Base-by-base conservation (phyloP, 495 filamentous ascomycete genomes). In the Staphylotrichum longicolle region DNA sequence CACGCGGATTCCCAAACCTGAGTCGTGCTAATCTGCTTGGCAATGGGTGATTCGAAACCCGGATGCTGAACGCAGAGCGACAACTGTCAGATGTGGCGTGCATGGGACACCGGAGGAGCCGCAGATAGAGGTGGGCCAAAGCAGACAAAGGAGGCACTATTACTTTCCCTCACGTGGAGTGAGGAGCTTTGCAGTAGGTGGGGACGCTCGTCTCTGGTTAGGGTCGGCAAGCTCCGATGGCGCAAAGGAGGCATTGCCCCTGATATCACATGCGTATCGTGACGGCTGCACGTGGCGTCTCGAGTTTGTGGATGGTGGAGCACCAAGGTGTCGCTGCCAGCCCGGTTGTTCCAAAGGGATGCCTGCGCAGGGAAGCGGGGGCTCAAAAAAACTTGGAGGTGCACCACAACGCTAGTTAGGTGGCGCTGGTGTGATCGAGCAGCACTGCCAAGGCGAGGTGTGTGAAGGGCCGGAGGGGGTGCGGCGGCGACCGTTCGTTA, bases 131-230 rank as follows among this genome's bases (percentile, higher is more conserved):
- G 3, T 47, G 14, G 20, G 14, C 14, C n/a, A 47, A 47, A 7
- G 45, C 45, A 47, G n/a, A 47, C 45, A 2, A 47, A 20, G 45
- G 45, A 47, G 15, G 45, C 45, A 47, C 45, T 30, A 47, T 20
- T 27, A 30, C 11, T 47, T 47, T 47, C 15, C 11, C 45, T 30
- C 45, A 30, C 45, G n/a, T 47, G 45, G 15, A 47, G n/a, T 47
- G 45, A 47, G 14, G 45, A 45, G 42, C 42, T 11, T 45, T 6
- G 27, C 6, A 27, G 45, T 30, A n/a, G 45, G 45, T 0, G 42
- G 12, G 5, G 5, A 15, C 20, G 20, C 20, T 27, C 20, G 0
- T 27, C 20, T 27, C 20, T 27, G 20, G 20, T 27, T 27, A 27
- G 20, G 20, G 20, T 1, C 20, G 45, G 1, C 45, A 20, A 47